Evolutionary conservation across 805 yeast species (phyloP).

Genomic region (Candida tibetensis): DNA sequence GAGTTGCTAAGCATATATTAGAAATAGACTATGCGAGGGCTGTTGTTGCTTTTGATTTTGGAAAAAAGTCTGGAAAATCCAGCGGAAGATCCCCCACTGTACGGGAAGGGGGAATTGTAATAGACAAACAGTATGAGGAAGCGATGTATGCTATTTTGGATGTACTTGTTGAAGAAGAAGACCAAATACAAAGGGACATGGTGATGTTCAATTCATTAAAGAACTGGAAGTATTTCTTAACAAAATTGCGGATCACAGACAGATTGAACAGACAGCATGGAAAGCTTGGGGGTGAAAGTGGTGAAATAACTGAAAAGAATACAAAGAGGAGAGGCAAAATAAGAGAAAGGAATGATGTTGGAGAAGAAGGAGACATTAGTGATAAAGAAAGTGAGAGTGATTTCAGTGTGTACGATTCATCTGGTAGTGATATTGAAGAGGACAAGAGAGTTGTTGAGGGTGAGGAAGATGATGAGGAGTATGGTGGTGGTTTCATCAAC

Average conservation of each 20-base stretch:
- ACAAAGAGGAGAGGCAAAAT: conserved; percentile 2
- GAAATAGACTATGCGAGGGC: conserved; percentile 84
- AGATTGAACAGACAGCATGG: conserved; percentile 53
- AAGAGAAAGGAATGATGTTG: conserved; percentile 1
- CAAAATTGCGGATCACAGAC: conserved; percentile 46
- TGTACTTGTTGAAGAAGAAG: conserved; percentile 48
- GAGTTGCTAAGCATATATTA: conserved; percentile 64
- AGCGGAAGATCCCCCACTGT: conserved; percentile 52
- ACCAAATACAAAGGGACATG: conserved; percentile 40
- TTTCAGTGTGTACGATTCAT: conserved; percentile 16
- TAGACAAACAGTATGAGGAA: conserved; percentile 58
- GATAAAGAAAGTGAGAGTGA: conserved; percentile 19
- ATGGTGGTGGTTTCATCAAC: conserved; percentile 27
- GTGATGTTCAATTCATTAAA: conserved; percentile 49
- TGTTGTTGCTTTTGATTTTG: conserved; percentile 80
- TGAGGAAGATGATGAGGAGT: conserved; percentile 3
- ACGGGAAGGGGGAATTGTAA: conserved; percentile 69
- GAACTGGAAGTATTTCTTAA: conserved; percentile 52
- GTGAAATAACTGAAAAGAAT: not conserved
- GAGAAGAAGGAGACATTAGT: conserved; percentile 6
- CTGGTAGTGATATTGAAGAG: not conserved
- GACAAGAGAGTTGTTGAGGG: conserved; percentile 2
- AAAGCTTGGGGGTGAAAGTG: conserved; percentile 20
- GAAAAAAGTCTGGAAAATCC: conserved; percentile 19
- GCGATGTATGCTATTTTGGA: conserved; percentile 55